Conservation (phyloP, 148 eudicot species). For the Arctostaphylos glauca region DNA sequence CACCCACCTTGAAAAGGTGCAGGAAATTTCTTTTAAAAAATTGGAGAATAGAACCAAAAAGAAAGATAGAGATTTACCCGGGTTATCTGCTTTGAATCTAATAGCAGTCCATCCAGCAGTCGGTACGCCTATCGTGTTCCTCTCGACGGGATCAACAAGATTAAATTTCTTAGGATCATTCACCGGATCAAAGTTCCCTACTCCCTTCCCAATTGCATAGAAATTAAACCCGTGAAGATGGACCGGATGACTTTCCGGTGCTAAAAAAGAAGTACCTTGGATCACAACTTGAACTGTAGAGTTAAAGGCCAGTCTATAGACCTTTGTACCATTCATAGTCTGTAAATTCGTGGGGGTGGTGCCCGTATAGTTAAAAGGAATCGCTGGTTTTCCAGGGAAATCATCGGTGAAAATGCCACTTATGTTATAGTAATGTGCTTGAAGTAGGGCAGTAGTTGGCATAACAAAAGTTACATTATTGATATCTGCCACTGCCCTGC, state of each 20-base stretch:
- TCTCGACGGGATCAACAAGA: slow-evolving; percentile 73
- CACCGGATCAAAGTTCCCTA: slow-evolving; percentile 51
- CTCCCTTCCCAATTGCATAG: slow-evolving; percentile 58
- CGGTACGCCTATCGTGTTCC: slow-evolving; percentile 60
- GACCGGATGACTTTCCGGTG: slow-evolving; percentile 71
- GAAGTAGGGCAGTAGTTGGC: slow-evolving; percentile 63
- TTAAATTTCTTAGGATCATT: slow-evolving; percentile 52
- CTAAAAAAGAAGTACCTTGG: slow-evolving; percentile 53
- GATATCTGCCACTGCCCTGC: slow-evolving; percentile 45
- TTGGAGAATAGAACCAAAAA: background rate
- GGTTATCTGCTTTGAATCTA: slow-evolving; percentile 59
- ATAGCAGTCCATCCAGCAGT: slow-evolving; percentile 58
- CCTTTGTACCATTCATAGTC: slow-evolving; percentile 59
- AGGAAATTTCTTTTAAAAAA: background rate
- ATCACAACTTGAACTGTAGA: slow-evolving; percentile 64
- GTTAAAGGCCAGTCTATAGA: slow-evolving; percentile 46
- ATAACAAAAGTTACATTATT: slow-evolving; percentile 67
- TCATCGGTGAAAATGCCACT: slow-evolving; percentile 63
- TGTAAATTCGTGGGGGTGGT: slow-evolving; percentile 35
- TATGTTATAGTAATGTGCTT: slow-evolving; percentile 59
- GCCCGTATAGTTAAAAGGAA: slow-evolving; percentile 56
- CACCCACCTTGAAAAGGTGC: background rate
- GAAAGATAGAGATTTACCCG: slow-evolving; percentile 30
- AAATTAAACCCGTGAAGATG: slow-evolving; percentile 75
- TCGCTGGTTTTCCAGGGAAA: slow-evolving; percentile 57